Conservation (phyloP, 2,329 filamentous ascomycete genomes). For the Helotiales sp. region DNA sequence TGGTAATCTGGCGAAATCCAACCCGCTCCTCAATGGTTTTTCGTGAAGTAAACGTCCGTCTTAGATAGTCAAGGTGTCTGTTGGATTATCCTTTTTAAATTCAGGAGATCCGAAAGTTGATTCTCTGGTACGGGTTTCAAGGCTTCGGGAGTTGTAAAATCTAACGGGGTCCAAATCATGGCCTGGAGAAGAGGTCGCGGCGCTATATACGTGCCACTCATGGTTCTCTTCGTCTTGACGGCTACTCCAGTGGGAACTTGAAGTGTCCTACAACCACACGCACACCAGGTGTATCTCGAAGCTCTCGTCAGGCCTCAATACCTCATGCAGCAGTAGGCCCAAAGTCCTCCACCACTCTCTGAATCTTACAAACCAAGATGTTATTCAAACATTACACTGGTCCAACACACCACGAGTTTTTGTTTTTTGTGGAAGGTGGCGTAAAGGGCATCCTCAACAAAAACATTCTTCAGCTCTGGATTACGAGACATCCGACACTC, state of each 20-base stretch:
- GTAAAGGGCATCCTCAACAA: not conserved
- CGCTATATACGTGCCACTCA: not conserved
- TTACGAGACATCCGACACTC: not conserved
- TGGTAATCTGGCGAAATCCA: not conserved
- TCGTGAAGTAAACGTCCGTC: not conserved
- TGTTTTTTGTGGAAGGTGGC: not conserved
- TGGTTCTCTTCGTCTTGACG: not conserved
- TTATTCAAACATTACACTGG: not conserved
- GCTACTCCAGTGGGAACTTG: not conserved
- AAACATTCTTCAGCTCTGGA: not conserved
- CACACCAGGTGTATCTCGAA: not conserved
- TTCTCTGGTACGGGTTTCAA: not conserved
- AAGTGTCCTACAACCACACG: not conserved
- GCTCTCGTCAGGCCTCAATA: not conserved
- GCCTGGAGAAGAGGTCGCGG: not conserved
- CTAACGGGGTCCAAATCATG: not conserved
- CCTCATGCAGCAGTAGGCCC: not conserved
- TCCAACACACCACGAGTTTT: not conserved
- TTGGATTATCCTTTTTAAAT: not conserved
- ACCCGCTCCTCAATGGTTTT: not conserved
- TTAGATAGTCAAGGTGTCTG: not conserved
- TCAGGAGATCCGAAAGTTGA: not conserved
- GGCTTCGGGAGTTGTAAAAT: not conserved
- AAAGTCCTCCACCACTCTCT: not conserved
- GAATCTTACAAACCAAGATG: not conserved